Conservation (phyloP, 441 rosid genomes). For the Adansonia grandidieri region DNA sequence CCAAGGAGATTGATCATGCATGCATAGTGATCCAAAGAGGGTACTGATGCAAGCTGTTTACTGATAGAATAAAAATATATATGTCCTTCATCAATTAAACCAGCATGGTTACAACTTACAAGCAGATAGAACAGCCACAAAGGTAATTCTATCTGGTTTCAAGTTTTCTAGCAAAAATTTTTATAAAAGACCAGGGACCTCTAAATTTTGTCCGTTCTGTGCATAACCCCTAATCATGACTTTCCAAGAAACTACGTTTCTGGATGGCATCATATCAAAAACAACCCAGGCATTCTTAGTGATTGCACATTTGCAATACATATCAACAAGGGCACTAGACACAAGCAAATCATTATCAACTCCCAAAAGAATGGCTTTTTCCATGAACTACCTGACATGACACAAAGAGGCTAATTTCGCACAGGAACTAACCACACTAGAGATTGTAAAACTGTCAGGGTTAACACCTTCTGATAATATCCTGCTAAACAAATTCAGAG, state of each 20-base stretch:
- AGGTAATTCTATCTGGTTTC: slow-evolving; percentile 48
- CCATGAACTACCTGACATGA: slow-evolving; percentile 46
- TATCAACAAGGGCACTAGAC: slow-evolving; percentile 47
- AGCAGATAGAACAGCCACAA: slow-evolving; percentile 50
- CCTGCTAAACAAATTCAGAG: slow-evolving; percentile 37
- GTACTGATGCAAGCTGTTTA: slow-evolving; percentile 40
- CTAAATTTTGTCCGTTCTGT: slow-evolving; percentile 45
- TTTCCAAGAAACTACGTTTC: slow-evolving; percentile 48
- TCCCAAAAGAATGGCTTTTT: slow-evolving; percentile 38
- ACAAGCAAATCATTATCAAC: slow-evolving; percentile 43
- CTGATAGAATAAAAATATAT: slow-evolving; percentile 44
- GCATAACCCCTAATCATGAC: slow-evolving; percentile 49
- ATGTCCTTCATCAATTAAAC: slow-evolving; percentile 41
- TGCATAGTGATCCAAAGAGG: slow-evolving; percentile 46
- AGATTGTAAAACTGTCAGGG: slow-evolving; percentile 44
- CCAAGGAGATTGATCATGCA: slow-evolving; percentile 48
- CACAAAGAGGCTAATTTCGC: slow-evolving; percentile 44
- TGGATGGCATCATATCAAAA: slow-evolving; percentile 36
- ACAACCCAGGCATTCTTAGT: slow-evolving; percentile 34
- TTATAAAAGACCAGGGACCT: slow-evolving; percentile 43
- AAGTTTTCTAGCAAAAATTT: slow-evolving; percentile 36
- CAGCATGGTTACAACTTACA: slow-evolving; percentile 40
- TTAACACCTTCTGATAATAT: slow-evolving; percentile 39
- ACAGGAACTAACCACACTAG: slow-evolving; percentile 47
- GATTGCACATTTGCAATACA: slow-evolving; percentile 49